A percentile compares a stretch with the other conserved stretches of the same genome.
These are phyloP conservation scores for Petunia secreta DNA, from an alignment of 257 asterid species.

Conservation along the genomic window DNA sequence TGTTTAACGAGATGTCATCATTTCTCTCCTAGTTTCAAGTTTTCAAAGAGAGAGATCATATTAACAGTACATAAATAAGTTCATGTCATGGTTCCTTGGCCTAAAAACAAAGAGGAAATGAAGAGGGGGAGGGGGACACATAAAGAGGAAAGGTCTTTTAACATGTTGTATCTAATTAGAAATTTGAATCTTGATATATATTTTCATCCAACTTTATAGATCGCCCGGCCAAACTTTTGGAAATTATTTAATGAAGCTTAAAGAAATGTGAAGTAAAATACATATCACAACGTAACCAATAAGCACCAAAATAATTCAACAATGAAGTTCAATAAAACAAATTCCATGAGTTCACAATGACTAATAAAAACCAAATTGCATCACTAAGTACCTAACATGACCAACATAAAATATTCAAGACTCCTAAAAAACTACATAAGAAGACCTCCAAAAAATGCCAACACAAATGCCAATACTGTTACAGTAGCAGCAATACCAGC, in stretches of 20 bases:
- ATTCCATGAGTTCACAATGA: not conserved
- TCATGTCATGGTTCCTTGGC: not conserved
- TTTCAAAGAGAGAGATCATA: no score
- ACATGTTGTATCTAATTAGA: no score
- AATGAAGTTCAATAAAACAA: not conserved
- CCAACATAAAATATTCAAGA: not conserved
- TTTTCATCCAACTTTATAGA: no score
- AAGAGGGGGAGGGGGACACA: no score
- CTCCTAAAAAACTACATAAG: slow-evolving; percentile 23
- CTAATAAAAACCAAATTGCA: not conserved
- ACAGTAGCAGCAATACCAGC: not conserved
- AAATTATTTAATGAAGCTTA: not conserved
- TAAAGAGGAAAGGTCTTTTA: no score
- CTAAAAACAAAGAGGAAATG: not conserved
- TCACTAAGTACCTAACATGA: not conserved
- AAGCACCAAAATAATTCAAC: not conserved
- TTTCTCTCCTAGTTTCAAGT: no score
- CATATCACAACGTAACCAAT: not conserved
- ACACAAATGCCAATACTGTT: not conserved
- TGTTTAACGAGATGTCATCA: no score
- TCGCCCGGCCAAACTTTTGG: no score
- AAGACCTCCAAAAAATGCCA: slow-evolving; percentile 26
- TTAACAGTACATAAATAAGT: no score
- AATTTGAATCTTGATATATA: no score
- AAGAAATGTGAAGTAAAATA: not conserved